Conservation (phyloP, 2,329 filamentous ascomycete species). For the Gliomastix tumulicola region DNA sequence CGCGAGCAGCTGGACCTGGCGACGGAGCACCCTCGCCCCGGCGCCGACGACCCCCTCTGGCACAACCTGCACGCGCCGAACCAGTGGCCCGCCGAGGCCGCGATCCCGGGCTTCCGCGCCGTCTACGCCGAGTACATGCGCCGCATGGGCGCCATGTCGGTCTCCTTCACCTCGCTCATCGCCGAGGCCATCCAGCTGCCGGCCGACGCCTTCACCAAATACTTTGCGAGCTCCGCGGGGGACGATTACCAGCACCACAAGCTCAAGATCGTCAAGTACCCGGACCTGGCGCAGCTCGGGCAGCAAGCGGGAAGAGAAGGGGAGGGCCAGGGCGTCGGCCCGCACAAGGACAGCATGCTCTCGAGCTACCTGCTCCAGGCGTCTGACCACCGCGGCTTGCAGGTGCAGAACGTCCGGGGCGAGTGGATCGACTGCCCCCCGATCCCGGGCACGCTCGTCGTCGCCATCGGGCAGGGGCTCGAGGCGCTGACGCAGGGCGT, state of each 20-base stretch:
- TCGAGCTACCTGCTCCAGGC: constrained; percentile 77
- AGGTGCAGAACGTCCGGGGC: constrained; percentile 74
- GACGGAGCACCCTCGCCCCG: constrained; percentile 65
- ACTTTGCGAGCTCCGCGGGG: no score
- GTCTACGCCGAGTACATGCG: constrained; percentile 70
- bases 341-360: constrained; percentile 82
- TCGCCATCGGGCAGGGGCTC: constrained; percentile 81
- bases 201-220: constrained; percentile 62
- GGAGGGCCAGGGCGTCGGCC: constrained; percentile 59
- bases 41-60: constrained; percentile 57
- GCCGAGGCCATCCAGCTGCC: constrained; percentile 77
- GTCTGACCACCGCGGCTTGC: constrained; percentile 65
- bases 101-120: constrained; percentile 60
- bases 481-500: constrained; percentile 81
- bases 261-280: constrained; percentile 84
- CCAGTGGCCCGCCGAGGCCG: constrained; percentile 65
- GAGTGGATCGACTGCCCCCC: constrained; percentile 80
- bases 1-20: constrained; percentile 84
- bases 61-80: constrained; percentile 70
- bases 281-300: constrained; percentile 58
- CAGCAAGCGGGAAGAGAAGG: constrained; percentile 27
- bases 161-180: constrained; percentile 71
- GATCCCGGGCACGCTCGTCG: constrained; percentile 69
- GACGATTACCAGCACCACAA: constrained; percentile 70
- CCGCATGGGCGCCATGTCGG: constrained; percentile 66